Evolutionary conservation across 768 basidiomycete genomes (phyloP), one percentile per base, ranked within the genome.

Genomic region (Collybia sordida): DNA sequence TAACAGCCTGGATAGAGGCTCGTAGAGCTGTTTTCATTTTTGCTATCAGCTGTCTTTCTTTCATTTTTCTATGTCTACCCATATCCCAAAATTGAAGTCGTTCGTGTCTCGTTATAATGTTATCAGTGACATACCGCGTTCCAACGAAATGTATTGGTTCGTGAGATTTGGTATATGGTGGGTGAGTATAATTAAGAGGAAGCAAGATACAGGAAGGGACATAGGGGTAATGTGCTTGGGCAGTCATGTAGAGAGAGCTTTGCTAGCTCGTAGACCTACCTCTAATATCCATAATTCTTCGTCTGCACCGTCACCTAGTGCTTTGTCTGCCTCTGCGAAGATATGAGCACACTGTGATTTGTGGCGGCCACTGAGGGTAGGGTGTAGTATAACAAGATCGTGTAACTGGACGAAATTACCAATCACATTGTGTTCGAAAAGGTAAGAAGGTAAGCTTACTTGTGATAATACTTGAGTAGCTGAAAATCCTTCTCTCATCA

Each of bases 251-350:
- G 69, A 27, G n/a, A 89, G 59, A 12, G 80, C 80, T 62, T 87
- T 91, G 62, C 87, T 78, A 14, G 96, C 74, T 19, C 81, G 77
- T 45, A 97, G 66, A n/a, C 84, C 93, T 27, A 93, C 86, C 61
- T 97, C 91, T 12, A 99, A 71, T 25, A 91, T 82, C 86, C 96
- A 97, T 19, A 99, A 72, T 65, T 98, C 97, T 67, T 99, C 97
- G 60, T 99, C 97, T 14, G 91, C 94, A 0, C 97, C 97, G 55
- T 98, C 96, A 57, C 90, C 92, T 19, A 99, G 72, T 0, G 91
- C 92, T 66, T 98, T 98, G 70, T 99, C 97, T 22, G 92, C 93
- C 65, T 97, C 93, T 2, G 93, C 97, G 55, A 99, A 86, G 3
- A 83, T 83, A 17, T 97, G 73, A 2, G 89, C 90, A 52, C 90